phyloP scores from a whole-genome alignment of 345 rosid genomes.

The Excoecaria agallocha region DNA sequence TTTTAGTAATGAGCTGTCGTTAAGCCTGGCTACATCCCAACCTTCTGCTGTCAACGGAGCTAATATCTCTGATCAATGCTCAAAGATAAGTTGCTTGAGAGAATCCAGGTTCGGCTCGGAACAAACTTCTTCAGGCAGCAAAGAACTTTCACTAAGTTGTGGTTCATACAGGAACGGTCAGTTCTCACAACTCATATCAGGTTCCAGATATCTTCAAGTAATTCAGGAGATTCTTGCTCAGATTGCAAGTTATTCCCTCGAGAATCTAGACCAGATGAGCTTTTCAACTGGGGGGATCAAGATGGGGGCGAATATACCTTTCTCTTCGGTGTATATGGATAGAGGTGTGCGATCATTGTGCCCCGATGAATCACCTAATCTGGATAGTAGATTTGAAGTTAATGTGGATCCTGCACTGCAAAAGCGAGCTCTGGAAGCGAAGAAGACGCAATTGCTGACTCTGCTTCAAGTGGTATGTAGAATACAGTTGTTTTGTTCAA shows the following conservation, averaged over 20 bases:
- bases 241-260: constrained; percentile 69
- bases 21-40: constrained; percentile 68
- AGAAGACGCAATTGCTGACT: constrained; percentile 60
- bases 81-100: constrained; percentile 42
- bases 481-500: no score
- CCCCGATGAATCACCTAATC: constrained; percentile 31
- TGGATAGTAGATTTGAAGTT: constrained; percentile 25
- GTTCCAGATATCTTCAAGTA: constrained; percentile 67
- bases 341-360: constrained; percentile 15
- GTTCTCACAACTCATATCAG: constrained; percentile 43
- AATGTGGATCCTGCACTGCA: constrained; percentile 28
- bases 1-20: constrained; percentile 56
- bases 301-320: constrained; percentile 21
- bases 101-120: constrained; percentile 45
- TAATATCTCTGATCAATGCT: constrained; percentile 53
- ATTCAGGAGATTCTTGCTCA: constrained; percentile 85
- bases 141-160: constrained; percentile 52
- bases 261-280: constrained; percentile 42
- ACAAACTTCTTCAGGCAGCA: constrained; percentile 49
- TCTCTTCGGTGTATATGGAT: constrained; percentile 24
- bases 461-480: constrained; percentile 69
- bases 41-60: constrained; percentile 30
- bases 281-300: constrained; percentile 30
- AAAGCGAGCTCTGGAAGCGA: constrained; percentile 42
- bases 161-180: constrained; percentile 35